Conservation (phyloP, 2,329 filamentous ascomycete species). For the Colletotrichum sidae region DNA sequence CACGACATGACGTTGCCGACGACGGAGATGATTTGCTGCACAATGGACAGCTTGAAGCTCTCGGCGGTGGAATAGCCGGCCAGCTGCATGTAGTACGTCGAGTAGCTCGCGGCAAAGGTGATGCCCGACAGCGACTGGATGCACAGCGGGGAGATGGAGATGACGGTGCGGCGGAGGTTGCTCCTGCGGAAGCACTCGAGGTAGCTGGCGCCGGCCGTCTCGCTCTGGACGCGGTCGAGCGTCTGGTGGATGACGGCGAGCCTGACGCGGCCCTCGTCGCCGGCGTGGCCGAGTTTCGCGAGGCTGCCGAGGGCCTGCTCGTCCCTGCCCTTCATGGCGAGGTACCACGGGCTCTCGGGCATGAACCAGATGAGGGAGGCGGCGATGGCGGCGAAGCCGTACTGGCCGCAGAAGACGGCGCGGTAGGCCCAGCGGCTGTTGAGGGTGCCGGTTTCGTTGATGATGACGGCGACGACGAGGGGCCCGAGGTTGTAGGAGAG, state of each 20-base stretch:
- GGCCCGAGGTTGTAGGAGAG: slow-evolving; percentile 43
- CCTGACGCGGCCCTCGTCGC: slow-evolving; percentile 44
- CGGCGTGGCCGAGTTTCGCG: slow-evolving; percentile 45
- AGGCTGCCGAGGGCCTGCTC: slow-evolving; percentile 50
- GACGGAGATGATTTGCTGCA: slow-evolving; percentile 52
- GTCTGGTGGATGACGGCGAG: slow-evolving; percentile 46
- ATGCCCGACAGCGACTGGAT: slow-evolving; percentile 44
- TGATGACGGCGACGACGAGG: slow-evolving; percentile 46
- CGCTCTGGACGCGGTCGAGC: slow-evolving; percentile 42
- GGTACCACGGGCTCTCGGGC: slow-evolving; percentile 58
- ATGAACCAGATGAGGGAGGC: slow-evolving; percentile 48
- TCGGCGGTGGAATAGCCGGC: slow-evolving; percentile 51
- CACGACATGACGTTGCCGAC: slow-evolving; percentile 54
- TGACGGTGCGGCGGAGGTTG: slow-evolving; percentile 53
- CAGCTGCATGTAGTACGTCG: slow-evolving; percentile 55
- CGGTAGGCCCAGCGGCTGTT: slow-evolving; percentile 48
- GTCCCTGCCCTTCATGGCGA: slow-evolving; percentile 47
- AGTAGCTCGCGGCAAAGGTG: slow-evolving; percentile 44
- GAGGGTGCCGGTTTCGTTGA: slow-evolving; percentile 44
- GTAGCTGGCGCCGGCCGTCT: slow-evolving; percentile 52
- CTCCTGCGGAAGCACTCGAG: slow-evolving; percentile 53
- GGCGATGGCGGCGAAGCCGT: slow-evolving; percentile 47
- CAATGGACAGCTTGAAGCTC: slow-evolving; percentile 53
- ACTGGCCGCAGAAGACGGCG: slow-evolving; percentile 47
- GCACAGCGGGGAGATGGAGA: slow-evolving; percentile 50